Percentiles rank a stretch among this genome's conserved stretches.
These are phyloP conservation scores for Tulasnella calospora DNA, from an alignment of 768 basidiomycete genomes.

Conservation along the genomic window DNA sequence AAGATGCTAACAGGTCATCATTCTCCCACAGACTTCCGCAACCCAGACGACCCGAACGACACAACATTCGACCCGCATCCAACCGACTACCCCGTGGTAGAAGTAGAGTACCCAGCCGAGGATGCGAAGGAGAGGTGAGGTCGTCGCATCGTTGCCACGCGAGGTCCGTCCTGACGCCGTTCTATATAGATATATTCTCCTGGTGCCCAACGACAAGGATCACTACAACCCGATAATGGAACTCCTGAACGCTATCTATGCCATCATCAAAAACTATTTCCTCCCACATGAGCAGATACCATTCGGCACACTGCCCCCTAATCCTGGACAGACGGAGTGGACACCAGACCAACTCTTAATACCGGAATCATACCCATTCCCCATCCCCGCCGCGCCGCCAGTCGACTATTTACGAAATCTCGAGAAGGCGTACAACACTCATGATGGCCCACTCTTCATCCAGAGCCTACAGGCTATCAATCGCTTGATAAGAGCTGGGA, in stretches of 20 bases:
- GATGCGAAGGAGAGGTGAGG: conserved; percentile 62
- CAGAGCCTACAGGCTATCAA: conserved; percentile 60
- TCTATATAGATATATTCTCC: conserved; percentile 15
- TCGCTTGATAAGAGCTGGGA: conserved; percentile 49
- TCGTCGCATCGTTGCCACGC: background rate
- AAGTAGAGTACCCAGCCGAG: conserved; percentile 74
- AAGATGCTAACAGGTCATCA: background rate
- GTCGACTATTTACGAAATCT: conserved; percentile 52
- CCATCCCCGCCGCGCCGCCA: conserved; percentile 29
- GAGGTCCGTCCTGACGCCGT: background rate
- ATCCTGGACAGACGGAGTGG: background rate
- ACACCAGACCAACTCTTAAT: conserved; percentile 35
- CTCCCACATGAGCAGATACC: conserved; percentile 54
- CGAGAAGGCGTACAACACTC: conserved; percentile 62
- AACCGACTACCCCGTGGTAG: conserved; percentile 55
- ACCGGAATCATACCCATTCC: conserved; percentile 38
- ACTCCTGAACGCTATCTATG: conserved; percentile 63
- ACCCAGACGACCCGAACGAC: conserved; percentile 59
- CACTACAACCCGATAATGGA: conserved; percentile 84
- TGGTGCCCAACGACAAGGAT: conserved; percentile 77
- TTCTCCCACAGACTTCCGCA: conserved; percentile 51
- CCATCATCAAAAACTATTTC: conserved; percentile 45
- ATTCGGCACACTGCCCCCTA: conserved; percentile 53
- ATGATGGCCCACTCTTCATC: conserved; percentile 69
- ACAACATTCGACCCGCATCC: conserved; percentile 58